A percentile compares a stretch with the other conserved stretches of the same genome.
Evolutionary conservation across 2,329 filamentous ascomycete species (phyloP).

Genomic region (Arthroderma sp.): DNA sequence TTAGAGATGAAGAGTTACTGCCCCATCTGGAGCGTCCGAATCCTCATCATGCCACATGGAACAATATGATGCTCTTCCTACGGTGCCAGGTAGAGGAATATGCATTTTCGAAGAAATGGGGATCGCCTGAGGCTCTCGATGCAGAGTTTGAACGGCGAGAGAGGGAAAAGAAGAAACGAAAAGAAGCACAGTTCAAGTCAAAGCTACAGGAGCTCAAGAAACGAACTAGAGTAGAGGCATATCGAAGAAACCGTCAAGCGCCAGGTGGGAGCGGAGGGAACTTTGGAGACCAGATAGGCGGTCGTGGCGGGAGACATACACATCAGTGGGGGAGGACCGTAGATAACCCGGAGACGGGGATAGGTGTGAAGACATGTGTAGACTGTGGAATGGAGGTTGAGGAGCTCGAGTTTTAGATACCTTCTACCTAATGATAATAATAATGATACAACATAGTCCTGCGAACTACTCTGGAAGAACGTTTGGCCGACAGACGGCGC

Average conservation of each 20-base stretch:
- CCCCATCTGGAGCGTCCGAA: constrained; percentile 84
- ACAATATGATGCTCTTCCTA: constrained; percentile 97
- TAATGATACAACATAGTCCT: too few relatives aligned
- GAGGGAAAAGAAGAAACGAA: constrained; percentile 65
- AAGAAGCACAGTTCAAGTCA: constrained; percentile 81
- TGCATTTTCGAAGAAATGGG: constrained; percentile 82
- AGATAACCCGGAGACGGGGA: constrained; percentile 43
- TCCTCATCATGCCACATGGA: constrained; percentile 90
- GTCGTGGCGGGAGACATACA: constrained; percentile 55
- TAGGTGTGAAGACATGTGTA: constrained; percentile 56
- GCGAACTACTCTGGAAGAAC: background rate
- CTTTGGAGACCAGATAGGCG: constrained; percentile 66
- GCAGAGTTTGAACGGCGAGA: constrained; percentile 74
- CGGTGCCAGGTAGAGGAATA: constrained; percentile 91
- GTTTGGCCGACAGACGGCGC: background rate
- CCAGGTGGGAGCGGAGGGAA: constrained; percentile 31
- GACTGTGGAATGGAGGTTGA: constrained; percentile 57
- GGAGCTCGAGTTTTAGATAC: constrained; percentile 42
- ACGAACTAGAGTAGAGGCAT: constrained; percentile 81
- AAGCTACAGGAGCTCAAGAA: constrained; percentile 87
- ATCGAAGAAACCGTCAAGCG: constrained; percentile 53
- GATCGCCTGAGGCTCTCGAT: constrained; percentile 69
- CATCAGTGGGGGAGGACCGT: constrained; percentile 66
- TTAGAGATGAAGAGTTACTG: constrained; percentile 75
- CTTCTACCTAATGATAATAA: too few relatives aligned